Evolutionary conservation across 768 basidiomycete species (phyloP).

Genomic region (Termitomyces sp.): DNA sequence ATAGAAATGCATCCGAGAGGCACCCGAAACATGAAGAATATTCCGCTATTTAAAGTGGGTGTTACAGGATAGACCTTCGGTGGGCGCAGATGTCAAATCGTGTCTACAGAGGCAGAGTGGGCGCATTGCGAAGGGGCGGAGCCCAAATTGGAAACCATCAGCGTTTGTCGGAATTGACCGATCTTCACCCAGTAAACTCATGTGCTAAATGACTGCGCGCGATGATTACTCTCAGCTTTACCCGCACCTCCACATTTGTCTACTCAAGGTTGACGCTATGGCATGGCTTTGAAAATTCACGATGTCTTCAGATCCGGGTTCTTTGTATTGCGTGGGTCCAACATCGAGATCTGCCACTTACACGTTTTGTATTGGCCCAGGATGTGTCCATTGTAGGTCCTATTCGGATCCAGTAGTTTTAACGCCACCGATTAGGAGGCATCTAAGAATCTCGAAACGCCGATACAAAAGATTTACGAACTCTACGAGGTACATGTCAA

Average conservation of each 20-base stretch:
- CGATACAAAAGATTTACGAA: neutral
- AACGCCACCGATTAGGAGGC: neutral
- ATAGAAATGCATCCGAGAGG: neutral
- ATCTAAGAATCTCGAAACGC: neutral
- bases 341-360: neutral
- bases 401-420: neutral
- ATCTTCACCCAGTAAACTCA: neutral
- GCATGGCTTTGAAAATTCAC: neutral
- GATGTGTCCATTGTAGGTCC: conserved; percentile 21
- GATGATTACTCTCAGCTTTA: neutral
- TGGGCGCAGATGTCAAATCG: neutral
- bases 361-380: conserved; percentile 23
- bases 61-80: neutral
- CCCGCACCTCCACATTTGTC: too few relatives aligned
- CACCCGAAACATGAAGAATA: neutral
- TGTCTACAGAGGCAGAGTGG: neutral
- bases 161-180: neutral
- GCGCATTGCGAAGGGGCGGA: neutral
- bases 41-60: neutral
- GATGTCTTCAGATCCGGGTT: neutral
- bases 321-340: neutral
- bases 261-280: neutral
- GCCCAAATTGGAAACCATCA: neutral
- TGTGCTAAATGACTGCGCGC: neutral
- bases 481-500: neutral